phyloP scores from a whole-genome alignment of 306 rosid species.

The Ormosia semicastrata region DNA sequence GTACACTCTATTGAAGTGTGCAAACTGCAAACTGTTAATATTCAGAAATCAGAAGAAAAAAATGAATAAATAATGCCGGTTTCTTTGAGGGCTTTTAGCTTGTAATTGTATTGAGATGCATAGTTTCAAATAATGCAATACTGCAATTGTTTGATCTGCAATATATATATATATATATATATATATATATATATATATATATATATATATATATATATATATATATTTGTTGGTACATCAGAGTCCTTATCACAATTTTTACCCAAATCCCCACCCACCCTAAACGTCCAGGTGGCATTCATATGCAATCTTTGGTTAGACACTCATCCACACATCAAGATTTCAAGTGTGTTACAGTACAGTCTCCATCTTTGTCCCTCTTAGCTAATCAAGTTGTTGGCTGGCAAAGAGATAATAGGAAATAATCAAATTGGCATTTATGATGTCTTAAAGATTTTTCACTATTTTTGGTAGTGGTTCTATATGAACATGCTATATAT shows the following conservation, averaged over 20 bases:
- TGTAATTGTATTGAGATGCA: neutral
- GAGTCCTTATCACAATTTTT: too few species aligned
- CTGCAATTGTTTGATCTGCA: too few species aligned
- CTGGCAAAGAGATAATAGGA: neutral
- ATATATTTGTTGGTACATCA: too few species aligned
- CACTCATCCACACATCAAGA: neutral
- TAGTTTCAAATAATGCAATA: neutral
- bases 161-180: too few species aligned
- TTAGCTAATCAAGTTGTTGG: neutral
- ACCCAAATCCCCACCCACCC: too few species aligned
- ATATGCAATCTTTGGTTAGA: neutral
- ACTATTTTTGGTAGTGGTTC: neutral
- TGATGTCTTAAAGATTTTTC: neutral
- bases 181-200: too few species aligned
- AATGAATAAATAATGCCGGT: neutral
- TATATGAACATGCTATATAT: neutral
- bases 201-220: too few species aligned
- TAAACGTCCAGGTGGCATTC: neutral
- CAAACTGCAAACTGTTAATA: neutral
- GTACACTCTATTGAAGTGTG: neutral
- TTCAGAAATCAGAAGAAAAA: neutral
- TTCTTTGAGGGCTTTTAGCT: neutral
- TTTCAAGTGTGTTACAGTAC: neutral
- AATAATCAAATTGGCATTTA: neutral
- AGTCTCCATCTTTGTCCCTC: neutral